Conservation (phyloP, 1,284 basidiomycete genomes). For the Moniliophthora roreri region DNA sequence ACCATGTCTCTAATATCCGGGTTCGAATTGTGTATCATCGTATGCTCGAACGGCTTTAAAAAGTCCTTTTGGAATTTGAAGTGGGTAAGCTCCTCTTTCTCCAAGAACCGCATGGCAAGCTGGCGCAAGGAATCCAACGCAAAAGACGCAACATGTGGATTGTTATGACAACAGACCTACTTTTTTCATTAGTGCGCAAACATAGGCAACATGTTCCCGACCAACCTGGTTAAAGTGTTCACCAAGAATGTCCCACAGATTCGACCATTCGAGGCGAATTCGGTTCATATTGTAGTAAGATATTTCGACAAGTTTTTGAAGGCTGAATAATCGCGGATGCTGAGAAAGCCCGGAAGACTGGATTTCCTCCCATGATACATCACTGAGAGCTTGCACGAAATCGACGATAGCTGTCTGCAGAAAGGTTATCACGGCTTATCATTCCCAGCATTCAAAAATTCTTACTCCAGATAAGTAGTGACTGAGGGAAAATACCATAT, state of each 20-base stretch:
- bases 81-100: constrained; percentile 97
- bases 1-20: constrained; percentile 98
- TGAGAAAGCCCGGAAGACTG: constrained; percentile 94
- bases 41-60: constrained; percentile 96
- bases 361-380: constrained; percentile 99
- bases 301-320: constrained; percentile 99
- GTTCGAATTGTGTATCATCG: constrained; percentile 96
- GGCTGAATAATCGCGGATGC: constrained; percentile 93
- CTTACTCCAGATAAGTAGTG: constrained; percentile 92
- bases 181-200: constrained; percentile 8
- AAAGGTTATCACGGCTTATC: constrained; percentile 3
- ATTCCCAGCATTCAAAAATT: background rate
- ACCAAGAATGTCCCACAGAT: constrained; percentile 96
- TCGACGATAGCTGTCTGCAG: constrained; percentile 93
- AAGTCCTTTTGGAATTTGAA: constrained; percentile 99
- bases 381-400: constrained; percentile 94
- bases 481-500: constrained; percentile 98
- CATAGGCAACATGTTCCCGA: constrained; percentile 6
- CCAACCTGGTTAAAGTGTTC: constrained; percentile 97
- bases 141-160: constrained; percentile 96
- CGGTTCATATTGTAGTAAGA: constrained; percentile 99
- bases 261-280: constrained; percentile 98
- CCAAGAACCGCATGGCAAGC: constrained; percentile 97
- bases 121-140: constrained; percentile 98
- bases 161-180: constrained; percentile 95